These are phyloP conservation scores for Senna tora DNA, from an alignment of 306 rosid species.

Conservation along the genomic window DNA sequence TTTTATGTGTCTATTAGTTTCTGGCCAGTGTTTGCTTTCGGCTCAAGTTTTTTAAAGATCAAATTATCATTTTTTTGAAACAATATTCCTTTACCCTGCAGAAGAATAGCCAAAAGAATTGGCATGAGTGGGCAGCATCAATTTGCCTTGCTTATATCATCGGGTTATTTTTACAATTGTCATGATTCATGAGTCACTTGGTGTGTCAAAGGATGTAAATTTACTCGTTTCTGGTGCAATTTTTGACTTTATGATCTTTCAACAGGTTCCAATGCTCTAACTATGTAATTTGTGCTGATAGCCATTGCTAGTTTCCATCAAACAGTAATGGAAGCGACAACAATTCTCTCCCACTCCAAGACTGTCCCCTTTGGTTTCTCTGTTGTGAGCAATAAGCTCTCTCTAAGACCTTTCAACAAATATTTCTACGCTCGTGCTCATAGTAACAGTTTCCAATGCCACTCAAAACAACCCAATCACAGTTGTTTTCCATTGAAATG, in stretches of 20 bases:
- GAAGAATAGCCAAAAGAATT: not conserved
- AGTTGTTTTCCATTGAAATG: conserved; percentile 39
- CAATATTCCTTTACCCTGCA: conserved; percentile 30
- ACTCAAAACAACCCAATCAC: conserved; percentile 41
- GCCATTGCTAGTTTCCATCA: conserved; percentile 14
- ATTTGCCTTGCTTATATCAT: not conserved
- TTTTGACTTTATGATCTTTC: conserved; percentile 17
- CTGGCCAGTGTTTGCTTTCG: not conserved
- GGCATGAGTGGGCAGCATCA: conserved; percentile 16
- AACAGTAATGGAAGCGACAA: conserved; percentile 62
- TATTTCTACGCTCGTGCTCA: conserved; percentile 38
- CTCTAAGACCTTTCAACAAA: conserved; percentile 64
- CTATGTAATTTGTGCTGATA: not conserved
- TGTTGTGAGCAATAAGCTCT: conserved; percentile 43
- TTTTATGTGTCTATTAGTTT: conserved; percentile 15
- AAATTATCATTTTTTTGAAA: conserved; percentile 18
- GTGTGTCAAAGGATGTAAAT: conserved; percentile 24
- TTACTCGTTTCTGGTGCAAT: conserved; percentile 7
- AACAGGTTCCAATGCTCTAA: not conserved
- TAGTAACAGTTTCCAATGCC: conserved; percentile 33
- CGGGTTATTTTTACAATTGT: not conserved
- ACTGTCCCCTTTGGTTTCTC: conserved; percentile 47
- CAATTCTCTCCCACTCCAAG: conserved; percentile 55
- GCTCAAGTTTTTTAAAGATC: conserved; percentile 9
- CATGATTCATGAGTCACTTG: conserved; percentile 29